Conservation (phyloP, 108 stramenopile genomes). For the Stephanodiscus triporus region DNA sequence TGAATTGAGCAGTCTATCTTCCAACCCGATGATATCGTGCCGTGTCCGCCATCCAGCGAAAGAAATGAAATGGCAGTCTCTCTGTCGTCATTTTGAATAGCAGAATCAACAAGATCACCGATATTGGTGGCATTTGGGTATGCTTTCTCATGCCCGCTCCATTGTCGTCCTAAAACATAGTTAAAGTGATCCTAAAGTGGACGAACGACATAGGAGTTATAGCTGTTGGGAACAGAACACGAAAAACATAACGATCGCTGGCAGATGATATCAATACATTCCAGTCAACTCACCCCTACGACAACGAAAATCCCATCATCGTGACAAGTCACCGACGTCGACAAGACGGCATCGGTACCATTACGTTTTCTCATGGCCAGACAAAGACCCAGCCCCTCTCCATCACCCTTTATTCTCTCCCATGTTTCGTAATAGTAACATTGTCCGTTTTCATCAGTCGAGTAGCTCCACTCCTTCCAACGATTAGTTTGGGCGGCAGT, state of each 20-base stretch:
- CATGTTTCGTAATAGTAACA: constrained; percentile 87
- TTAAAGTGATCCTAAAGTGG: constrained; percentile 71
- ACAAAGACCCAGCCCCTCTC: constrained; percentile 33
- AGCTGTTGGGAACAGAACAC: background rate
- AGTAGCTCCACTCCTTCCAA: constrained; percentile 88
- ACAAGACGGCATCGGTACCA: background rate
- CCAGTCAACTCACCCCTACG: constrained; percentile 47
- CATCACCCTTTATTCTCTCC: constrained; percentile 65
- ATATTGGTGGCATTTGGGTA: constrained; percentile 38
- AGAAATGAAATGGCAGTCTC: constrained; percentile 59
- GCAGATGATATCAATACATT: background rate
- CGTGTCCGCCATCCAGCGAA: constrained; percentile 78
- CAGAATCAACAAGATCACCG: constrained; percentile 69
- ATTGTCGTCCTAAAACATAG: constrained; percentile 56
- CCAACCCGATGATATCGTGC: constrained; percentile 71
- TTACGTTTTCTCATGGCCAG: constrained; percentile 58
- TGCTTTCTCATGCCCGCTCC: constrained; percentile 29
- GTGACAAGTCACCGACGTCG: constrained; percentile 12
- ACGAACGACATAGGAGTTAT: background rate
- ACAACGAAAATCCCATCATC: constrained; percentile 66
- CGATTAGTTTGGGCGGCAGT: constrained; percentile 15
- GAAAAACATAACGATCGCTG: background rate
- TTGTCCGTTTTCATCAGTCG: constrained; percentile 76
- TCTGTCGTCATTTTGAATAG: constrained; percentile 65
- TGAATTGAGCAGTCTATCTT: constrained; percentile 73